These are phyloP conservation scores for Paramecium biaurelia DNA, from an alignment of 73 alveolate species.

Conservation along the genomic window DNA sequence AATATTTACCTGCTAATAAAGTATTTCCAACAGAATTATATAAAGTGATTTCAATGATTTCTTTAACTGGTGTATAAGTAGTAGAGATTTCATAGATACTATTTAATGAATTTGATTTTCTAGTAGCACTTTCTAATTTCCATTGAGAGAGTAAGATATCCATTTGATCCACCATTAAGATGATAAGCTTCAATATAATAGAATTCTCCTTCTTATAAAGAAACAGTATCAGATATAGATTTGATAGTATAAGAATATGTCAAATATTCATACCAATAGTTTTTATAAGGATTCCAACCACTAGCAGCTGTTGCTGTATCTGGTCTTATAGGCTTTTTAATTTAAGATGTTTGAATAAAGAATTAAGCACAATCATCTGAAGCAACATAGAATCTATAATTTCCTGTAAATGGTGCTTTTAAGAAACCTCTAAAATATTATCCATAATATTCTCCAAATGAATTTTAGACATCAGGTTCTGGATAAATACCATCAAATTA, in stretches of 20 bases:
- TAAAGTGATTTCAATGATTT: not conserved
- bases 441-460: conserved; percentile 35
- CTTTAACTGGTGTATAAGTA: conserved; percentile 1
- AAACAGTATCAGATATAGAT: not conserved
- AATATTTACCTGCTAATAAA: not conserved
- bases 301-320: not conserved
- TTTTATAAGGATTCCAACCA: not conserved
- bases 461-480: conserved; percentile 26
- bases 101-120: not conserved
- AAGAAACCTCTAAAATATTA: conserved; percentile 27
- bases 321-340: not conserved
- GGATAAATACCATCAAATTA: not conserved
- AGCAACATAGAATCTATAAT: conserved; percentile 22
- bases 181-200: conserved; percentile 22
- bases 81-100: not conserved
- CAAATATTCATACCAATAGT: conserved; percentile 1
- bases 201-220: not conserved
- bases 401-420: conserved; percentile 36
- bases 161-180: not conserved
- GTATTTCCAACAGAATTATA: conserved; percentile 8
- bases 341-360: not conserved
- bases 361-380: conserved; percentile 35
- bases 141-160: not conserved
- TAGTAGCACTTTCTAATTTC: not conserved
- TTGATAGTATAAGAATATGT: not conserved